Base-by-base conservation (phyloP, 352 stramenopile genomes). In the Phytophthora macrochlamydospora region DNA sequence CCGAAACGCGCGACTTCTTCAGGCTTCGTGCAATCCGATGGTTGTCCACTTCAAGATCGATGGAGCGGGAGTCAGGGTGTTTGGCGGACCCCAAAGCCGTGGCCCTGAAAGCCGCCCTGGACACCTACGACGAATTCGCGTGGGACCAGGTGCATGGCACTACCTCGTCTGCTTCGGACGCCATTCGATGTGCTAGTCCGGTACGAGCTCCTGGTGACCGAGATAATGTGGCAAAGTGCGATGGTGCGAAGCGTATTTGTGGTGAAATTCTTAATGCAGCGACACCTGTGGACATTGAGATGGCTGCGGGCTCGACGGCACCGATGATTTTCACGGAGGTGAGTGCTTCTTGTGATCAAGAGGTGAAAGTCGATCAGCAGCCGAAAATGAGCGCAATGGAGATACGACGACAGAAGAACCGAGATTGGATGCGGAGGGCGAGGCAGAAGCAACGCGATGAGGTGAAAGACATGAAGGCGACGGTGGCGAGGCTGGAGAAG, bases 401-500 rank as follows among this genome's bases (percentile, higher is more conserved):
- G 51, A 59, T 67, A 37, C 71, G 71, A 12, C 71, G 71, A 55
- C 69, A 67, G 45, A 70, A 69, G 48, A 78, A 78, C 55, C 66
- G 71, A 28, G 71, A 75, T 43, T 79, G 51, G 48, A 79, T 76
- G 67, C 67, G 63, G 9, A 62, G 63, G 40, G 69, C 71, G 38
- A 60, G 71, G 4, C 67, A 79, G 52, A 65, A 63, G 2, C 66
- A 79, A 63, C 57, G 59, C 12, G 58, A 75, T 7, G 55, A 73
- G 33, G 51, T 73, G 31, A 42, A 73, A 3, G 37, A 53, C 2
- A 76, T 76, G 71, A 68, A 66, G 33, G 51, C 18, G 29, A 73
- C 62, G 8, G 59, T 76, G 28, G 46, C 51, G 18, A 14, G 55
- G 40, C 63, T 79, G 2, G 67, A 76, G 51, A 28, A 45, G 5